Evolutionary conservation across 768 basidiomycete species (phyloP).

Genomic region (Erythrobasidium yunnanense): DNA sequence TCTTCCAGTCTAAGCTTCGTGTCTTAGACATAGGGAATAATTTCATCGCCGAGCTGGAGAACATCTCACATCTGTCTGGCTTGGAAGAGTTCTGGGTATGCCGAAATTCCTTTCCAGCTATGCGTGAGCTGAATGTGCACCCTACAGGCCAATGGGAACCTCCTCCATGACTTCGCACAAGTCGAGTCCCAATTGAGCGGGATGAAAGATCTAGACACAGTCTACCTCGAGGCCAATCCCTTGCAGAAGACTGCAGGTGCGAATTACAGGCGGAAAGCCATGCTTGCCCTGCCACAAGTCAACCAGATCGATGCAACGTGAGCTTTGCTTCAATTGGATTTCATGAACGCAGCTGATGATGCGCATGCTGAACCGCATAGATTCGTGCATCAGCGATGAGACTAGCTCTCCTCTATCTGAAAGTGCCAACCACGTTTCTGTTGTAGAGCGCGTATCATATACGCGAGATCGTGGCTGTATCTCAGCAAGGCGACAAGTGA

Average conservation of each 20-base stretch:
- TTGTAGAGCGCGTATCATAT: neutral
- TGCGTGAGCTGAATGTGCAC: neutral
- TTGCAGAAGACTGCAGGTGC: slow-evolving; percentile 67
- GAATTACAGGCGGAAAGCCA: slow-evolving; percentile 77
- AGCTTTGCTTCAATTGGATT: slow-evolving; percentile 39
- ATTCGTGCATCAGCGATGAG: neutral
- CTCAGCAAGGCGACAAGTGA: too few species aligned
- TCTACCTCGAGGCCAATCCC: slow-evolving; percentile 93
- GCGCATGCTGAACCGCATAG: neutral
- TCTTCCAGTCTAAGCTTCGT: slow-evolving; percentile 52
- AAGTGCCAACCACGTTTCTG: neutral
- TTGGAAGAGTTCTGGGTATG: slow-evolving; percentile 93
- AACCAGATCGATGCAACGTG: slow-evolving; percentile 94
- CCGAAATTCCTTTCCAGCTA: slow-evolving; percentile 5
- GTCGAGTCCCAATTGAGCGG: slow-evolving; percentile 58
- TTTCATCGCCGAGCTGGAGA: slow-evolving; percentile 65
- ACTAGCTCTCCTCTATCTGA: neutral
- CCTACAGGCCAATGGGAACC: slow-evolving; percentile 74
- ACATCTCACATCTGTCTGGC: slow-evolving; percentile 59
- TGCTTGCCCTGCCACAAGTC: slow-evolving; percentile 73
- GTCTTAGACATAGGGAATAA: slow-evolving; percentile 84
- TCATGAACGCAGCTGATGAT: slow-evolving; percentile 2
- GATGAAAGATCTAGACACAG: slow-evolving; percentile 59
- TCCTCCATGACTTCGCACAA: slow-evolving; percentile 58
- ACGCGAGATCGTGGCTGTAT: too few species aligned